Evolutionary conservation across 768 basidiomycete species (phyloP), one percentile per base, ranked within the genome.

Genomic region (Mrakia gelida): DNA sequence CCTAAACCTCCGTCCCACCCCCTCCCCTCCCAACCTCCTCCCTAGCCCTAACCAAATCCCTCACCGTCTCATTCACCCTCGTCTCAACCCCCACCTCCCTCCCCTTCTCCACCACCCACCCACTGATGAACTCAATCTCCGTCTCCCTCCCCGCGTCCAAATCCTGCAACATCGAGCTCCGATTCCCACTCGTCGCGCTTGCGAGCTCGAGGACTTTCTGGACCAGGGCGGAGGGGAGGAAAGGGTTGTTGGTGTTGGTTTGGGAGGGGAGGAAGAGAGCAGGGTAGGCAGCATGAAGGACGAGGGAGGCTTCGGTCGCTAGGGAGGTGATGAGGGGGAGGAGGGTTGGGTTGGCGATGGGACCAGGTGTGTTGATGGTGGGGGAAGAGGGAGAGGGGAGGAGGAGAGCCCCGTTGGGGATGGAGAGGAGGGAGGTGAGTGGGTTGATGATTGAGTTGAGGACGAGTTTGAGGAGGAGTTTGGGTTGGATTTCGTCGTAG

Each of bases 381-480:
- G 32, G 72, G 13, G n/a, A n/a, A n/a, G n/a, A n/a, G n/a, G n/a
- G n/a, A n/a, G n/a, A n/a, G n/a, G 88, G 84, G 9, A 83, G 83
- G 82, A 92, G 87, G 28, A 96, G 84, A 0, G 90, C 89, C 26
- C 93, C 94, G 82, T 96, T 96, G 72, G 88, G 87, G 81, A 94
- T 92, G 43, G 89, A 89, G 79, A 94, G 85, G 32, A 98, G 83
- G 13, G 93, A 92, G 0, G 94, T 92, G 76, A 98, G 87, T 2
- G 96, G 90, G 82, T 97, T 94, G 84, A 98, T 89, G 80, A 90
- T 87, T 18, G 90, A 86, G 83, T 96, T 93, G 78, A 92, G 88
- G 43, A 91, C 92, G 63, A 97, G 85, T 85, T 94, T 95, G 43
- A 89, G 85, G 80, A 93, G 90, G 30, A 96, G 82, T 26, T 90